A percentile compares a stretch with the other conserved stretches of the same genome.
phyloP scores from a whole-genome alignment of 176 grass and related monocot genomes.

The Paspalum vaginatum region DNA sequence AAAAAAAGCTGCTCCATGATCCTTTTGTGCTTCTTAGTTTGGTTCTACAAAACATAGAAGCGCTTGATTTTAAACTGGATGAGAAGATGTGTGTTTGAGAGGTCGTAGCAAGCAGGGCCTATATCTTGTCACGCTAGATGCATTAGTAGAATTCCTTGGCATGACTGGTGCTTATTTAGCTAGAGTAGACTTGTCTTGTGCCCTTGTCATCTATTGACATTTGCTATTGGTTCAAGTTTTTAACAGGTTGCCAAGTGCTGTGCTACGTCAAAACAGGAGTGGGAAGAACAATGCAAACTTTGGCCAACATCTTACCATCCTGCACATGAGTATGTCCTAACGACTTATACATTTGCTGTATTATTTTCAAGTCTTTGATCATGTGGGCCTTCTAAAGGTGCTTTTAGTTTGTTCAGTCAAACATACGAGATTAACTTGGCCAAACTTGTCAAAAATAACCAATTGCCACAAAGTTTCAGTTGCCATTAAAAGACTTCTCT shows the following conservation, averaged over 20 bases:
- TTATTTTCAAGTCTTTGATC: constrained; percentile 23
- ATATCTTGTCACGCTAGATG: not conserved
- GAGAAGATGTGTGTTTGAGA: no score
- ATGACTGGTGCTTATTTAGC: not conserved
- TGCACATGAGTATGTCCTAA: constrained; percentile 55
- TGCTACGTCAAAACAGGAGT: constrained; percentile 88
- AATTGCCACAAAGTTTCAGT: not conserved
- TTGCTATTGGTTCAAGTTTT: constrained; percentile 37
- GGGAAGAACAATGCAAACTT: constrained; percentile 91
- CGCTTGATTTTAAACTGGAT: no score
- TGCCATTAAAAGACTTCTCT: not conserved
- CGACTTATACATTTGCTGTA: constrained; percentile 25
- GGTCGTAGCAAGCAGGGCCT: no score
- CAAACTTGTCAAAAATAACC: no score
- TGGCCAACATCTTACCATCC: constrained; percentile 99
- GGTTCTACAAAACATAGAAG: no score
- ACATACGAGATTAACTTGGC: not conserved
- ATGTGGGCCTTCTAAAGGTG: not conserved
- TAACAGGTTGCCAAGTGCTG: constrained; percentile 73
- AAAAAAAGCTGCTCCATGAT: no score
- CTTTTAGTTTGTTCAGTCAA: constrained; percentile 10
- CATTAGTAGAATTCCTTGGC: not conserved
- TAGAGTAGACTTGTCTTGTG: not conserved
- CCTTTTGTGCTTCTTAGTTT: no score
- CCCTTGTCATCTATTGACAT: constrained; percentile 29